These are phyloP conservation scores for Candida loeiensis DNA, from an alignment of 805 yeast genomes.

Conservation along the genomic window DNA sequence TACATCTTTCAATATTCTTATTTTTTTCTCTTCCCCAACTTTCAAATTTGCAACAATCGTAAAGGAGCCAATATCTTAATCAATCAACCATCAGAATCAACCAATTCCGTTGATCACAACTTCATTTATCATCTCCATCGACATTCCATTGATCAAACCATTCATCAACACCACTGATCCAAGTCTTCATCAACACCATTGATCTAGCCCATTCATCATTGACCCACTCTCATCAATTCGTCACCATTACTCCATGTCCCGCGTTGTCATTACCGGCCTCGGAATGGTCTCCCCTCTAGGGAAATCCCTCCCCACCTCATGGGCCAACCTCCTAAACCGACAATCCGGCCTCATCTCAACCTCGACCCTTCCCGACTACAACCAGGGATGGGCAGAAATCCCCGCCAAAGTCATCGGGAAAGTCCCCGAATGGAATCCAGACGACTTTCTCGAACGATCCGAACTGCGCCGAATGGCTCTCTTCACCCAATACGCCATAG, in stretches of 20 bases:
- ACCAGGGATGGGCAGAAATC: conserved; percentile 48
- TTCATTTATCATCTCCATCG: too few relatives aligned
- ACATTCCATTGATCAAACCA: too few relatives aligned
- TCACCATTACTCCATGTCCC: conserved; percentile 12
- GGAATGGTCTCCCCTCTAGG: conserved; percentile 89
- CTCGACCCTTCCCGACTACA: conserved; percentile 32
- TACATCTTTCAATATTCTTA: too few relatives aligned
- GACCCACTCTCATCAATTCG: background rate
- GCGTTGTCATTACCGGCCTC: conserved; percentile 91
- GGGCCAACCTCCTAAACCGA: conserved; percentile 51
- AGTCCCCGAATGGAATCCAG: conserved; percentile 60
- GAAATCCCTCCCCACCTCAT: conserved; percentile 51
- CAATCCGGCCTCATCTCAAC: conserved; percentile 63
- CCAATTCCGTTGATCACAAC: too few relatives aligned
- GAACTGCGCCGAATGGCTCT: conserved; percentile 62
- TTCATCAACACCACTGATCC: too few relatives aligned
- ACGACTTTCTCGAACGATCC: conserved; percentile 45
- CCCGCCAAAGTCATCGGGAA: conserved; percentile 76
- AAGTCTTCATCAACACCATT: too few relatives aligned
- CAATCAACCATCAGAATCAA: too few relatives aligned
- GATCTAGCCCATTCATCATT: background rate
- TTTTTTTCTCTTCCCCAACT: too few relatives aligned
- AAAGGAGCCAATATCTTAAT: too few relatives aligned
- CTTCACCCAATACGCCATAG: conserved; percentile 75
- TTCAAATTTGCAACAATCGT: too few relatives aligned